Evolutionary conservation across 805 yeast genomes (phyloP).

Genomic region (Zygosaccharomyces gambellarensis): DNA sequence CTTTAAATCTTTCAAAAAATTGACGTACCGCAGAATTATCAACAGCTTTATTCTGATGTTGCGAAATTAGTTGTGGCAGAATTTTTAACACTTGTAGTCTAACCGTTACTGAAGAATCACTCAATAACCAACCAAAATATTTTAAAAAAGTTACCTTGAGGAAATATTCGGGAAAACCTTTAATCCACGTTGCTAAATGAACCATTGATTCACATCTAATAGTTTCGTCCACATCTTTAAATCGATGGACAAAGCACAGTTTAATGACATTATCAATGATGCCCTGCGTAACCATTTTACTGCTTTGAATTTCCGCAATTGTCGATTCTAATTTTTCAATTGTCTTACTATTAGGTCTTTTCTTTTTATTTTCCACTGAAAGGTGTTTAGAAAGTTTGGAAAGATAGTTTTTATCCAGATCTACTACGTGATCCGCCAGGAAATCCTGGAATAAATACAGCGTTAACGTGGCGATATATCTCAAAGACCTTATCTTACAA

Average conservation of each 20-base stretch:
- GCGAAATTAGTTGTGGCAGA: constrained; percentile 45
- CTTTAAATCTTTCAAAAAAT: constrained; percentile 70
- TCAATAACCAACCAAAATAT: constrained; percentile 78
- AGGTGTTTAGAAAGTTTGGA: constrained; percentile 39
- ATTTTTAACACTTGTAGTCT: constrained; percentile 60
- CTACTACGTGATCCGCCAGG: constrained; percentile 47
- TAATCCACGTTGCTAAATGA: constrained; percentile 66
- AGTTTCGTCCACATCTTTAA: constrained; percentile 68
- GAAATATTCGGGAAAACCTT: constrained; percentile 63
- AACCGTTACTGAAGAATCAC: constrained; percentile 61
- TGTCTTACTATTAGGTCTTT: constrained; percentile 39
- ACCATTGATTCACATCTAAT: constrained; percentile 68
- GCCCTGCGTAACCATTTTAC: constrained; percentile 50
- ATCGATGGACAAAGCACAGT: constrained; percentile 67
- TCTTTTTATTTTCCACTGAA: constrained; percentile 35
- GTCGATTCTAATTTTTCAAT: constrained; percentile 44
- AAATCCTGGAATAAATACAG: constrained; percentile 57
- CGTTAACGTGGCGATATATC: constrained; percentile 60
- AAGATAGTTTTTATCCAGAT: constrained; percentile 34
- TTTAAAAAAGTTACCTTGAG: constrained; percentile 65
- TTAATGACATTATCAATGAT: constrained; percentile 62
- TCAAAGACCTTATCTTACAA: constrained; percentile 61
- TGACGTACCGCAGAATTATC: constrained; percentile 63
- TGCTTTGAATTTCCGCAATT: constrained; percentile 40
- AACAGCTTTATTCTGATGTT: constrained; percentile 36